Base-by-base conservation (phyloP, 371 early-diverging fungal genomes). In the Dipsacomyces acuminosporus region DNA sequence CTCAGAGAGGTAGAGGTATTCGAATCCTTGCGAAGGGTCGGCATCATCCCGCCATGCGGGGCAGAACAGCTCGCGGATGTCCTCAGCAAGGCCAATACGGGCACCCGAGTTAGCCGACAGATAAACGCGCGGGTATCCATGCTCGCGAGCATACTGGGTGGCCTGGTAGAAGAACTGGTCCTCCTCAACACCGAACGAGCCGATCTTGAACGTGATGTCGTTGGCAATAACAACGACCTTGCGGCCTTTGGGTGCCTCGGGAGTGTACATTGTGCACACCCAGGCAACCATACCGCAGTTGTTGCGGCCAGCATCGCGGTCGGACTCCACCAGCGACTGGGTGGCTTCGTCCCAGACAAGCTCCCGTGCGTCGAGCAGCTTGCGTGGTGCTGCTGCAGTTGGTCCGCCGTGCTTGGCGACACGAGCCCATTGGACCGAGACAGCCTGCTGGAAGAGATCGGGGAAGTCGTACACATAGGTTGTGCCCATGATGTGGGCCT, bases 51-150 rank as follows among this genome's bases (percentile, higher is more conserved):
- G 82, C 94, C 95, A 96, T 34, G 87, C 87, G 48, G 88, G 82
- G 54, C 82, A 84, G 84, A 93, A 93, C 61, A 85, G 79, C 42
- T 80, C 76, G 53, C 85, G 86, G 23, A 99, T 79, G 63, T 94
- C 94, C 54, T 91, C 93, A 40, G 95, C 95, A 40, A 99, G 82
- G 34, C 98, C 98, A 56, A 99, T 96, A 61, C 99, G 90, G n/a
- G 99, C 99, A 58, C 99, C 99, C 51, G 96, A 95, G 84, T 99
- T 99, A 59, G 97, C 97, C 40, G 95, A 92, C 49, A 99, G 76
- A 81, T 96, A 98, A 23, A 99, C 77, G 59, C 98, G 89, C 30
- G 98, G 98, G 26, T 93, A 73, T 55, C 96, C 94, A 47, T 85
- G 73, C 48, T 78, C 46, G 46, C 95, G 85, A 4, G 97, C 96